Evolutionary conservation across 2,329 filamentous ascomycete species (phyloP).

Genomic region (Macrophomina phaseolina): DNA sequence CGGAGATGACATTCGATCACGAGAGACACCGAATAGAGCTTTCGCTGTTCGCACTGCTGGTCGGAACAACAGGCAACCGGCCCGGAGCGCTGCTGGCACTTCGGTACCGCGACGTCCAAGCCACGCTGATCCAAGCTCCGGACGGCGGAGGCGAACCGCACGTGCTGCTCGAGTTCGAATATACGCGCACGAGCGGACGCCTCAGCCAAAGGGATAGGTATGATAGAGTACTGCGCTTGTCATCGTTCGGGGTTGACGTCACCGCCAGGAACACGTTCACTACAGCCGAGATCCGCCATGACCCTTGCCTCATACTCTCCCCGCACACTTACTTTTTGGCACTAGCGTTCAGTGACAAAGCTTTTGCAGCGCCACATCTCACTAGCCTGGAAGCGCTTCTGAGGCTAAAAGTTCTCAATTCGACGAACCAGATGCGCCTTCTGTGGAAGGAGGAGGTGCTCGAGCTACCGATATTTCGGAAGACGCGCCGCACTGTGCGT

Average conservation of each 20-base stretch:
- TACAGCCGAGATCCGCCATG: neutral
- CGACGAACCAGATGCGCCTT: neutral
- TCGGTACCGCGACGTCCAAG: neutral
- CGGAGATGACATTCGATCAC: neutral
- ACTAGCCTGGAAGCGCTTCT: neutral
- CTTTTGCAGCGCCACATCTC: neutral
- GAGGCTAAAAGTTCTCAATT: neutral
- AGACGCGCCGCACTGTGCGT: neutral
- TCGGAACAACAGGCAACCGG: neutral
- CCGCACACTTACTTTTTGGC: neutral
- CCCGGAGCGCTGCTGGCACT: neutral
- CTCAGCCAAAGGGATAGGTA: no score
- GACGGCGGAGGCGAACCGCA: constrained; percentile 22
- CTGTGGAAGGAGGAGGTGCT: neutral
- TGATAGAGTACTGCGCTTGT: neutral
- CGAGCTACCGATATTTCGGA: neutral
- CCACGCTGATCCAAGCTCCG: neutral
- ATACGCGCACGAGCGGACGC: no score
- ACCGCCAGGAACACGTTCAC: neutral
- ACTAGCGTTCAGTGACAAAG: neutral
- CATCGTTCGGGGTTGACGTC: neutral
- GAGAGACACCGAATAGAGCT: neutral
- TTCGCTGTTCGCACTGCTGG: neutral
- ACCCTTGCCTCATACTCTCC: neutral
- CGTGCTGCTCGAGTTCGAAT: constrained; percentile 31